Evolutionary conservation across 192 early-diverging fungal species (phyloP), one percentile per base, ranked within the genome.

Genomic region (Coemansia sp.): DNA sequence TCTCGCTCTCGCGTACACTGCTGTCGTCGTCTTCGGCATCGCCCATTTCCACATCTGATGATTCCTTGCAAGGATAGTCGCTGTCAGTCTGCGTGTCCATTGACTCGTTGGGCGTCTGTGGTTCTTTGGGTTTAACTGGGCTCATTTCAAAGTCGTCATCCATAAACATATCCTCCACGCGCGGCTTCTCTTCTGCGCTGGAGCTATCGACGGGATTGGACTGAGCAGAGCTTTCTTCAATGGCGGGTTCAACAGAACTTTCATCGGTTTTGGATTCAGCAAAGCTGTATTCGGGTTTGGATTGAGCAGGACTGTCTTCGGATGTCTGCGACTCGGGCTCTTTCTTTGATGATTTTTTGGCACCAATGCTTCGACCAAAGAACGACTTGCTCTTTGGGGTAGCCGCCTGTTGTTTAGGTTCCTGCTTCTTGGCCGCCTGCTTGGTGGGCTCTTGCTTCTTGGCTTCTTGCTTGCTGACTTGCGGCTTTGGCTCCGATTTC

Each of bases 91-190:
- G 53, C 25, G n/a, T 55, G 24, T 29, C 29, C 53, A 55, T 55
- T 7, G 53, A 6, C 25, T 25, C 25, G 25, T 55, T 27, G 23
- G 24, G 25, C 22, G 25, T 29, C 29, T 55, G 53, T 4, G 21
- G 19, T 14, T 55, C 53, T 22, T 32, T 17, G 15, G 25, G 5
- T n/a, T 19, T 50, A 19, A 19, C 32, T 0, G 27, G 29, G 4
- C 32, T 19, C n/a, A 38, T 32, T 1, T 56, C 60, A 49, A 25
- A 22, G 35, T 51, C 72, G 54, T 78, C 67, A 32, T 80, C 77
- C 41, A 61, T 67, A 75, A 81, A 81, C 78, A 81, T 81, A 22
- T 72, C 73, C 57, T 81, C 78, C n/a, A 81, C 65, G 6, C 66
- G 69, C 24, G 56, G 62, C 37, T n/a, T 29, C 11, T 27, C 45